A percentile compares a stretch with the other conserved stretches of the same genome.
phyloP scores from a whole-genome alignment of 2,329 filamentous ascomycete genomes.

The Penicillium rolfsii region DNA sequence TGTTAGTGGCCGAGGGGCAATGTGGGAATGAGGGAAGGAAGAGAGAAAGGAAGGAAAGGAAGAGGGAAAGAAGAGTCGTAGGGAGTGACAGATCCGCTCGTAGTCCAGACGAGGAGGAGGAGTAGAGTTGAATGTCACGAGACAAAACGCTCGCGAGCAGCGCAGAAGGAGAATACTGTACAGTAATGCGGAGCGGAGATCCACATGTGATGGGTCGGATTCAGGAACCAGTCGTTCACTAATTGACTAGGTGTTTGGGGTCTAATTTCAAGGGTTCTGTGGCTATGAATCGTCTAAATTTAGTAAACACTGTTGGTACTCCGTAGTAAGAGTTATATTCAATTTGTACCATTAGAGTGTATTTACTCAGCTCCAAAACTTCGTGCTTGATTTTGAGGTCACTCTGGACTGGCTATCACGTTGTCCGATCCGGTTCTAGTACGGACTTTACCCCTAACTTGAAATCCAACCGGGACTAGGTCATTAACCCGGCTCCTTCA shows the following conservation, averaged over 20 bases:
- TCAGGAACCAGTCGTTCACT: slow-evolving; percentile 4
- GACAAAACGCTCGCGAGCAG: slow-evolving; percentile 9
- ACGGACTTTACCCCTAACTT: neutral
- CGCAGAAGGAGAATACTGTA: neutral
- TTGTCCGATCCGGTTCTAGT: neutral
- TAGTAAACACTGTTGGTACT: neutral
- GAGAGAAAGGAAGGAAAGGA: neutral
- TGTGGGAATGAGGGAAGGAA: neutral
- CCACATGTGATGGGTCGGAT: slow-evolving; percentile 22
- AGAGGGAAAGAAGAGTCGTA: neutral
- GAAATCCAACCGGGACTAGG: neutral
- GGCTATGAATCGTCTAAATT: neutral
- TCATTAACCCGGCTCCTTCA: neutral
- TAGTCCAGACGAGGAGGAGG: neutral
- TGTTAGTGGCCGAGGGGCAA: neutral
- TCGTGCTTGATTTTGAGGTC: neutral
- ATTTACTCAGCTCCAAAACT: neutral
- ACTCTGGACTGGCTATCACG: neutral
- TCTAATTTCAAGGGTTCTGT: neutral
- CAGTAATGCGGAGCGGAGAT: slow-evolving; percentile 15
- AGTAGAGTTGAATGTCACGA: slow-evolving; percentile 18
- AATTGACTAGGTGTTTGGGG: neutral
- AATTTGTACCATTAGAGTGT: neutral
- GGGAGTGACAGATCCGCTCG: too few species aligned
- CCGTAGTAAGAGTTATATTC: neutral